Evolutionary conservation across 495 filamentous ascomycete genomes (phyloP), one percentile per base, ranked within the genome.

Genomic region (Hypoxylon fragiforme): DNA sequence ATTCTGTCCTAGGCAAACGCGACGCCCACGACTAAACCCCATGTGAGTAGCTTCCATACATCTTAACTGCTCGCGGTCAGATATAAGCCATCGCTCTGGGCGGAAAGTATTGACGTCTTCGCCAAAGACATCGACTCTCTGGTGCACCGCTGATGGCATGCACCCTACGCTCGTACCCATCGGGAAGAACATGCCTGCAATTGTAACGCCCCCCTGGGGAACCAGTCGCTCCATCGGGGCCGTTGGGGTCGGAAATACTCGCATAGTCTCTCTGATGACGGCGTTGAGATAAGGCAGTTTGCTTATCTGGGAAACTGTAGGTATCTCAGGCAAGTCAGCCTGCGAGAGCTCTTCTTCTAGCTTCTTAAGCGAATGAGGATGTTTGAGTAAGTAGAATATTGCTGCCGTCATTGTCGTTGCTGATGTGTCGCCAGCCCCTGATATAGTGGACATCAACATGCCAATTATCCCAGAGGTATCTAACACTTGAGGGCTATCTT

Each of bases 1-100:
- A 56, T 87, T 82, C 61, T 79, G 81, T 11, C 85, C 85, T 57
- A 88, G 79, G 63, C 85, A 88, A 20, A 73, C 77, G 35, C 85
- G 67, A 11, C 73, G 71, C 13, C 85, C 85, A 3, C 77, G 78
- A 26, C 85, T 83, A 63, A 87, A 88, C 35, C 69, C 67, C 41
- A 78, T 66, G 41, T 60, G 57, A 14, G 59, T 44, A 22, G 40
- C 75, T 50, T 76, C 75, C 78, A 80, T 81, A 36, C 67, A 68
- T 39, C 64, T 65, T 31, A 75, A 57, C 57, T 45, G 54, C 35
- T 66, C 56, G 12, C 60, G 61, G 20, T 63, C 51, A 63, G 53
- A 31, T 1, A 74, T 76, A 9, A 81, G 64, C 80, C 78, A 85
- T 8, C 82, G 65, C 41, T 83, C 78, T 3, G 82, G 81, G n/a